Conservation (phyloP, 768 basidiomycete genomes). For the Cyclocybe aegerita region DNA sequence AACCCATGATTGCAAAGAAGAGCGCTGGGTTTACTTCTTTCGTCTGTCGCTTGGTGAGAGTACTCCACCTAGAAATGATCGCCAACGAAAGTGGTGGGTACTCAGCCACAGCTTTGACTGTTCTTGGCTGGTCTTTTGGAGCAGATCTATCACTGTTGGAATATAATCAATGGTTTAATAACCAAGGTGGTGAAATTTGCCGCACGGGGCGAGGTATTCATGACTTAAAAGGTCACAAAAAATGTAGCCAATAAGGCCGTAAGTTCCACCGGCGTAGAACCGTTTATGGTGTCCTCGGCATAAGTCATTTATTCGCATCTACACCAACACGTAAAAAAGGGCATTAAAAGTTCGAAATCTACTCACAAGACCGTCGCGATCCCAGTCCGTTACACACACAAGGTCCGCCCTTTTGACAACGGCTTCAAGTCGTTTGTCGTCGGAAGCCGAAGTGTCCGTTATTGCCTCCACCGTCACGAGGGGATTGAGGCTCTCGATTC, state of each 20-base stretch:
- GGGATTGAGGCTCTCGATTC: conserved; percentile 90
- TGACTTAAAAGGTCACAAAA: conserved; percentile 91
- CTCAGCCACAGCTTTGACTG: conserved; percentile 54
- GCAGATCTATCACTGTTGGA: conserved; percentile 59
- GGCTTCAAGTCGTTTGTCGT: conserved; percentile 52
- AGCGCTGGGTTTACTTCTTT: conserved; percentile 80
- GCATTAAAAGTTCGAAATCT: conserved; percentile 4
- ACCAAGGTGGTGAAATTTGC: conserved; percentile 9
- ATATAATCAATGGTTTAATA: background rate
- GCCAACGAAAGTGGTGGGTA: conserved; percentile 67
- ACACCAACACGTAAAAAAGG: conserved; percentile 10
- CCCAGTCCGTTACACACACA: conserved; percentile 84
- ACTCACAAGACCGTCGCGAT: conserved; percentile 69
- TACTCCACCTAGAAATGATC: conserved; percentile 66
- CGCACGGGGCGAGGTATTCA: conserved; percentile 84
- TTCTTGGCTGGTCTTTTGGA: conserved; percentile 57
- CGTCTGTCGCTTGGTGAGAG: conserved; percentile 70
- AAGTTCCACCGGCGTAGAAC: conserved; percentile 91
- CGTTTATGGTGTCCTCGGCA: conserved; percentile 74
- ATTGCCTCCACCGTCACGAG: conserved; percentile 80
- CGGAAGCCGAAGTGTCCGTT: conserved; percentile 46
- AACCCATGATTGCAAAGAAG: conserved; percentile 75
- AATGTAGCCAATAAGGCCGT: conserved; percentile 89
- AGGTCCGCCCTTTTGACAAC: conserved; percentile 73
- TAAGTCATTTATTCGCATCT: conserved; percentile 80